Evolutionary conservation across 169 alveolate species (phyloP).

Genomic region (Plasmodium malariae): DNA sequence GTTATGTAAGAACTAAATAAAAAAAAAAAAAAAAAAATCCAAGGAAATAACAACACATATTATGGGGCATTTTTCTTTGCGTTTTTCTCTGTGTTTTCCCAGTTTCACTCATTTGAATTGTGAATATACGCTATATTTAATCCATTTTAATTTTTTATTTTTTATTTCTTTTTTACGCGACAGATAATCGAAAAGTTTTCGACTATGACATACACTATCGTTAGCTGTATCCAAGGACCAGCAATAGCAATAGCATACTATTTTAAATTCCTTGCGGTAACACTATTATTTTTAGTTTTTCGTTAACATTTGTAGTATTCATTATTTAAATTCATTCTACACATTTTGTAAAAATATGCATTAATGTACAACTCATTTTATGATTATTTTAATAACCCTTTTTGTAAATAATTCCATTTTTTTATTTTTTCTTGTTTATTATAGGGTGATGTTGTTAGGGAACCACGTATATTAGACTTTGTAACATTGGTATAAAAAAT

Average conservation of each 20-base stretch:
- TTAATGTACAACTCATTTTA: too few species aligned
- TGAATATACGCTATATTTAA: background rate
- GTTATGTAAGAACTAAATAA: constrained; percentile 41
- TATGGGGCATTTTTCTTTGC: background rate
- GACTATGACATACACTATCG: constrained; percentile 72
- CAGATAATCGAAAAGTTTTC: constrained; percentile 64
- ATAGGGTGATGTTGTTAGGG: constrained; percentile 62
- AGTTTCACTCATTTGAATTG: background rate
- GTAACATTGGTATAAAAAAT: constrained; percentile 47
- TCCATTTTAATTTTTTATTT: background rate
- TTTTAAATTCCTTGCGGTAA: constrained; percentile 68
- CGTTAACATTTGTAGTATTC: too few species aligned
- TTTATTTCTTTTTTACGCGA: background rate
- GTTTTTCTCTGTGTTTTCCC: background rate
- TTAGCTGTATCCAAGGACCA: constrained; percentile 74
- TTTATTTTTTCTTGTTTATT: background rate
- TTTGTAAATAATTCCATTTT: background rate
- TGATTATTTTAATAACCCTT: too few species aligned
- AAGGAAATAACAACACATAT: background rate
- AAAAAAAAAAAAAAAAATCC: background rate
- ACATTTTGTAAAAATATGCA: too few species aligned
- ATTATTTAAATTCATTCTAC: background rate
- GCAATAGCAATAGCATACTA: constrained; percentile 71
- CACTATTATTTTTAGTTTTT: background rate
- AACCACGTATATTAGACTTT: constrained; percentile 61